Conservation (phyloP, 1,284 basidiomycete species). For the Irpex sp. region DNA sequence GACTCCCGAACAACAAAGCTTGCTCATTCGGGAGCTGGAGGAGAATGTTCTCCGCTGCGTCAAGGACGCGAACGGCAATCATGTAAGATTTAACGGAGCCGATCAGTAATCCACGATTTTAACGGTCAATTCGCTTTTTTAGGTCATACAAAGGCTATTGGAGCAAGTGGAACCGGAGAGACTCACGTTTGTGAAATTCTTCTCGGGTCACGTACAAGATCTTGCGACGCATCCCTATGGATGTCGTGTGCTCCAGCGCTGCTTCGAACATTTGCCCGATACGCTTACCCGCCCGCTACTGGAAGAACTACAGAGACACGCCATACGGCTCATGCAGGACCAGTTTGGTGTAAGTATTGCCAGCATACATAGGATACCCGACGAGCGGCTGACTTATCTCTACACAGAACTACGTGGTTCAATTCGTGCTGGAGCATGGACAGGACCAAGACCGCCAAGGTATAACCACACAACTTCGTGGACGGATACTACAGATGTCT, state of each 20-base stretch:
- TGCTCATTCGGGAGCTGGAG: slow-evolving; percentile 79
- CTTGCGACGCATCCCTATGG: slow-evolving; percentile 92
- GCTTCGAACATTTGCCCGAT: slow-evolving; percentile 82
- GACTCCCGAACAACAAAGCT: slow-evolving; percentile 71
- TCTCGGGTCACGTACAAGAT: slow-evolving; percentile 81
- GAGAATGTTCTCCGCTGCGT: slow-evolving; percentile 85
- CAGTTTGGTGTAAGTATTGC: slow-evolving; percentile 75
- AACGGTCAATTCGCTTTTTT: not conserved
- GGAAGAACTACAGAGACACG: slow-evolving; percentile 80
- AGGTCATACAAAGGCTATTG: slow-evolving; percentile 84
- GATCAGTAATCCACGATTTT: not conserved
- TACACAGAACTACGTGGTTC: slow-evolving; percentile 87
- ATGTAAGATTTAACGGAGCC: slow-evolving; percentile 50
- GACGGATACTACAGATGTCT: slow-evolving; percentile 77
- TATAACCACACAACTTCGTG: slow-evolving; percentile 72
- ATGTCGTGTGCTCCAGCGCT: slow-evolving; percentile 92
- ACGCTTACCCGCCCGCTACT: slow-evolving; percentile 71
- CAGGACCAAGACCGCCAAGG: slow-evolving; percentile 63
- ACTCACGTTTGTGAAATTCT: slow-evolving; percentile 75
- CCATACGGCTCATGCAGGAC: slow-evolving; percentile 76
- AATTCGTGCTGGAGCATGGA: slow-evolving; percentile 89
- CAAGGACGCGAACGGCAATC: slow-evolving; percentile 93
- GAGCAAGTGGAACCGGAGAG: slow-evolving; percentile 76
- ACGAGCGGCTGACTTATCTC: not conserved
- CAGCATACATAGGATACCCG: slow-evolving; percentile 11